Evolutionary conservation across 108 stramenopile species (phyloP).

Genomic region (Cylindrotheca closterium): DNA sequence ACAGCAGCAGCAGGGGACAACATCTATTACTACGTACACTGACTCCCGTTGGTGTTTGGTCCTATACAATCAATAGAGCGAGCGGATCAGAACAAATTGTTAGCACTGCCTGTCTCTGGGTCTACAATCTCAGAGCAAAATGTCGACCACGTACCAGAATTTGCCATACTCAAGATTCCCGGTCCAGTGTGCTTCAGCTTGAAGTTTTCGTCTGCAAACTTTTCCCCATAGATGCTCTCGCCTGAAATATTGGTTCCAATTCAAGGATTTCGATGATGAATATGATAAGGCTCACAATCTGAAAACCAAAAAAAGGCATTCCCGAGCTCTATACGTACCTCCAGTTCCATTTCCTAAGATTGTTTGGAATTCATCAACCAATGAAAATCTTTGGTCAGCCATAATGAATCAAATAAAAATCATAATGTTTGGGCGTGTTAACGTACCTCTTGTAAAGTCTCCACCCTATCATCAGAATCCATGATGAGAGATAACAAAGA

Average conservation of each 20-base stretch:
- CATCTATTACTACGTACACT: conserved; percentile 43
- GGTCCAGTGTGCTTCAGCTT: conserved; percentile 81
- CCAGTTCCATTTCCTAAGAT: conserved; percentile 40
- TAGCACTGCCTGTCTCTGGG: neutral
- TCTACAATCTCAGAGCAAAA: neutral
- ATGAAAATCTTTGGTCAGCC: too few relatives aligned
- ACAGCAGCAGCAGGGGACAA: neutral
- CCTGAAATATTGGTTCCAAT: neutral
- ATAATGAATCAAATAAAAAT: too few relatives aligned
- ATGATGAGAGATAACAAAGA: neutral
- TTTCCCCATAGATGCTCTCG: conserved; percentile 85
- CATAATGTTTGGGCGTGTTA: too few relatives aligned
- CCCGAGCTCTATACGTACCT: conserved; percentile 40
- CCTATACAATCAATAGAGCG: conserved; percentile 76
- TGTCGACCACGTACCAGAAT: conserved; percentile 69
- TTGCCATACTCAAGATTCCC: conserved; percentile 86
- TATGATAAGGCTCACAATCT: neutral
- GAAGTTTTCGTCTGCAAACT: conserved; percentile 98
- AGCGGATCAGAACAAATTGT: neutral
- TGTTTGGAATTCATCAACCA: too few relatives aligned
- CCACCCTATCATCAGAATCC: conserved; percentile 47
- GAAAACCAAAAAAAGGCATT: conserved; percentile 5
- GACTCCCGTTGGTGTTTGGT: conserved; percentile 91
- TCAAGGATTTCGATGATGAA: neutral
- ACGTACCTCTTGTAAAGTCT: conserved; percentile 88